Conservation (phyloP, 2,329 filamentous ascomycete species). For the Tolypocladium endophyticum region DNA sequence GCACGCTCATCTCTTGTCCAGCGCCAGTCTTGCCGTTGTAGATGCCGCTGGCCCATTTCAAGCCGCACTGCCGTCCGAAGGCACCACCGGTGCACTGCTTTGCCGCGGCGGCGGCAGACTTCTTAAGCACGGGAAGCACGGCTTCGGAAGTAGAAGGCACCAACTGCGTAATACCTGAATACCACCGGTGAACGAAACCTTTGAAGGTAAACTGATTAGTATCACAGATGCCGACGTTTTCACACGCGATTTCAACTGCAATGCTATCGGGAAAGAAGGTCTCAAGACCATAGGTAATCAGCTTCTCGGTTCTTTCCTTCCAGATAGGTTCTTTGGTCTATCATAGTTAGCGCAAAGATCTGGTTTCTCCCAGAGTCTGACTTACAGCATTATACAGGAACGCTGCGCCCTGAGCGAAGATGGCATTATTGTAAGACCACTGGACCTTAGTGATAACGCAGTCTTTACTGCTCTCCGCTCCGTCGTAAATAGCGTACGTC, state of each 20-base stretch:
- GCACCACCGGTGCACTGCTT: background rate
- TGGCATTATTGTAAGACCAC: background rate
- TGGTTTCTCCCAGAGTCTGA: background rate
- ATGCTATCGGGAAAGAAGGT: background rate
- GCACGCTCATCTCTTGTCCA: background rate
- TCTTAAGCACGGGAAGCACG: background rate
- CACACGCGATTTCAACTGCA: background rate
- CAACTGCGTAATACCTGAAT: background rate
- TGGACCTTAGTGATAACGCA: background rate
- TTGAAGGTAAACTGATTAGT: background rate
- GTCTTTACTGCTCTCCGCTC: background rate
- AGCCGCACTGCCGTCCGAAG: background rate
- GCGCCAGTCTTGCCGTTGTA: background rate
- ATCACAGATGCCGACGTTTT: background rate
- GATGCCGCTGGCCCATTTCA: background rate
- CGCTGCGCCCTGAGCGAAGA: background rate
- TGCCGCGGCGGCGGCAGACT: background rate
- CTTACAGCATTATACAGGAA: background rate
- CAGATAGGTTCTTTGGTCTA: background rate
- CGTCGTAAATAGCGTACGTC: background rate
- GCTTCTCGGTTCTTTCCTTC: background rate
- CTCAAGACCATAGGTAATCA: background rate
- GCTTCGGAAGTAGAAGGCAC: background rate
- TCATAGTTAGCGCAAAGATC: background rate
- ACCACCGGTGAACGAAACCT: background rate